Conservation (phyloP, 2,329 filamentous ascomycete species). For the Neurospora sp. region DNA sequence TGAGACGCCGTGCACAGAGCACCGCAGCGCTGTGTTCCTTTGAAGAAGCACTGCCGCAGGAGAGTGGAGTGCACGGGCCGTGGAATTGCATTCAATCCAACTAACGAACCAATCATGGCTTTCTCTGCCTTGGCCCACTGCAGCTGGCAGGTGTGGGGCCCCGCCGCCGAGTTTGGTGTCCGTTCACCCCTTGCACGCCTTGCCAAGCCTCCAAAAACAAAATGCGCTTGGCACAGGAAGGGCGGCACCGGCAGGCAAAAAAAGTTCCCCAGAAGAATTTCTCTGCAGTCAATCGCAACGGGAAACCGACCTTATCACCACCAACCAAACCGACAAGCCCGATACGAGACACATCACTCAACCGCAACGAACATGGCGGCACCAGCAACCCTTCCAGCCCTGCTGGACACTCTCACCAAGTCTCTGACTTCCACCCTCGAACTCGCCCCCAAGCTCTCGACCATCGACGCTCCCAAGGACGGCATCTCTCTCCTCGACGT, state of each 20-base stretch:
- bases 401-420: conserved; percentile 44
- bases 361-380: conserved; percentile 19
- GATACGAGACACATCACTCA: background rate
- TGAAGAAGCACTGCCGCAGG: background rate
- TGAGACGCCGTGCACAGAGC: background rate
- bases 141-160: background rate
- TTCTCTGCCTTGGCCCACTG: background rate
- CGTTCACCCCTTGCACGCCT: background rate
- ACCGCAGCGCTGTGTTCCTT: background rate
- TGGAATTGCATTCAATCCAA: background rate
- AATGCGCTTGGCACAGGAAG: background rate
- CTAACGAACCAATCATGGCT: background rate
- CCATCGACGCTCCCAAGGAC: conserved; percentile 64
- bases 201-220: background rate
- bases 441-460: conserved; percentile 51
- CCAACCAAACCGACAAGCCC: background rate
- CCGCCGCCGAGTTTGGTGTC: background rate
- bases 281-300: background rate
- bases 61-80: background rate
- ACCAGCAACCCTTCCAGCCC: conserved; percentile 30
- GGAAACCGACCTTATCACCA: background rate
- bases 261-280: conserved; percentile 7
- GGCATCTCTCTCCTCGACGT: conserved; percentile 91
- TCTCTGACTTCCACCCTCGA: conserved; percentile 56
- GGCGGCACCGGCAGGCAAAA: background rate